These are phyloP conservation scores for Vanrija sp. DNA, from an alignment of 1,284 basidiomycete genomes.

Conservation along the genomic window DNA sequence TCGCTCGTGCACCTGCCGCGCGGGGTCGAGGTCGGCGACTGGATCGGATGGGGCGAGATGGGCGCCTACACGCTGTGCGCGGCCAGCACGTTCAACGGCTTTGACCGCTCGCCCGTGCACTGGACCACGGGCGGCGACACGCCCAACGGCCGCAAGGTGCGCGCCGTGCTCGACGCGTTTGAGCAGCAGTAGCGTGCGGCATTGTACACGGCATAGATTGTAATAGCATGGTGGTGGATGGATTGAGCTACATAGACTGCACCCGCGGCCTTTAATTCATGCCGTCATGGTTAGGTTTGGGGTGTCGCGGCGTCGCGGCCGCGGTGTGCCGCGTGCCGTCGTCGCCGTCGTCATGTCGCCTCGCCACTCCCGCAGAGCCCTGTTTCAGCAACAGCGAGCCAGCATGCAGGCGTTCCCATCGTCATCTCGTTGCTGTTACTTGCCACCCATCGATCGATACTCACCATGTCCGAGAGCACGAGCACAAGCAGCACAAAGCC, in stretches of 20 bases:
- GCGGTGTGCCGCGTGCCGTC: no score
- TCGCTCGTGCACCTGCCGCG: conserved; percentile 60
- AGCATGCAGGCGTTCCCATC: neutral
- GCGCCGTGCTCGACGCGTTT: conserved; percentile 7
- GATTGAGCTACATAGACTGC: neutral
- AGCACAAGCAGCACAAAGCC: neutral
- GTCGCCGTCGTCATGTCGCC: neutral
- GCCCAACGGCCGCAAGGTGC: conserved; percentile 5
- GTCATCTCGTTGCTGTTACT: neutral
- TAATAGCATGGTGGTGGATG: neutral
- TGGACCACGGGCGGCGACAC: conserved; percentile 45
- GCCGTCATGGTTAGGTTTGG: no score
- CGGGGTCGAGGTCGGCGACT: conserved; percentile 74
- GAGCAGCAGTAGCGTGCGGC: neutral
- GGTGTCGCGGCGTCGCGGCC: no score
- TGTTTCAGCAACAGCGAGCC: neutral
- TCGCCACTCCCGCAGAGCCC: neutral
- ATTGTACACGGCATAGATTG: neutral
- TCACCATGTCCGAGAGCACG: neutral
- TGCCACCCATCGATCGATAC: neutral
- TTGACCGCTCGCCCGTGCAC: conserved; percentile 37
- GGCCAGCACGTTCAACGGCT: conserved; percentile 80
- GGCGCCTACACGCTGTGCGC: conserved; percentile 91
- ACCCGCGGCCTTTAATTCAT: neutral
- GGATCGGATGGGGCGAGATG: conserved; percentile 89